Percentiles rank a stretch among this genome's conserved stretches.
Conservation (phyloP, 2,329 filamentous ascomycete genomes). For the Magnaporthiopsis incrustans region DNA sequence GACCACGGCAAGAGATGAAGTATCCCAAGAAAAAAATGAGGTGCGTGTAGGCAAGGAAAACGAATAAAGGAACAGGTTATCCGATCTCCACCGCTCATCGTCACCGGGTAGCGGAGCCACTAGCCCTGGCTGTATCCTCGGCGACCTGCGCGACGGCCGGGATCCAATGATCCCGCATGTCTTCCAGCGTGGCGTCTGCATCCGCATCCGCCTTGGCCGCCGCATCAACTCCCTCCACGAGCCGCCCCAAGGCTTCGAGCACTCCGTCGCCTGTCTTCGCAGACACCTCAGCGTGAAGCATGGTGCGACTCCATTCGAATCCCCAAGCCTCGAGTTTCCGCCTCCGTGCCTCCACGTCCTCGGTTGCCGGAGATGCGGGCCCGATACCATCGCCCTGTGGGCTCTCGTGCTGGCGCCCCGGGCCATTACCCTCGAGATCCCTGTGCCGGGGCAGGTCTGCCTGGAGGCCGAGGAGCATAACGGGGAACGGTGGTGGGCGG, state of each 20-base stretch:
- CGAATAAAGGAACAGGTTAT: not conserved
- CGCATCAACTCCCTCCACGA: conserved; percentile 2
- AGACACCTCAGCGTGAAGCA: conserved; percentile 4
- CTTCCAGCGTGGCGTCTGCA: not conserved
- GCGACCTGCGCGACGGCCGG: conserved; percentile 4
- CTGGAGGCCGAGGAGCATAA: conserved; percentile 5
- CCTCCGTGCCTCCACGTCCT: not conserved
- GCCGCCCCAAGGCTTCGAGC: not conserved
- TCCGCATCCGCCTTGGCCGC: not conserved
- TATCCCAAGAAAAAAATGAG: too few species aligned
- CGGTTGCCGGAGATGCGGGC: too few species aligned
- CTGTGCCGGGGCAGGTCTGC: not conserved
- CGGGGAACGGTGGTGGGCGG: conserved; percentile 2
- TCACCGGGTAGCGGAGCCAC: not conserved
- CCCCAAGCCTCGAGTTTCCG: not conserved
- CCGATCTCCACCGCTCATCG: not conserved
- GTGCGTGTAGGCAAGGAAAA: not conserved
- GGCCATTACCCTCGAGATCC: not conserved
- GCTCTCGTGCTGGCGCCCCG: not conserved
- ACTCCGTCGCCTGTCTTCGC: conserved; percentile 2
- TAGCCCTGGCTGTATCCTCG: not conserved
- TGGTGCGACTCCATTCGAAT: conserved; percentile 1
- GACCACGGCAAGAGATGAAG: not conserved
- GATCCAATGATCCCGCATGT: conserved; percentile 6
- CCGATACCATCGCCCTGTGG: not conserved